These are phyloP conservation scores for Cystofilobasidium ferigula DNA, from an alignment of 768 basidiomycete species.

Conservation along the genomic window DNA sequence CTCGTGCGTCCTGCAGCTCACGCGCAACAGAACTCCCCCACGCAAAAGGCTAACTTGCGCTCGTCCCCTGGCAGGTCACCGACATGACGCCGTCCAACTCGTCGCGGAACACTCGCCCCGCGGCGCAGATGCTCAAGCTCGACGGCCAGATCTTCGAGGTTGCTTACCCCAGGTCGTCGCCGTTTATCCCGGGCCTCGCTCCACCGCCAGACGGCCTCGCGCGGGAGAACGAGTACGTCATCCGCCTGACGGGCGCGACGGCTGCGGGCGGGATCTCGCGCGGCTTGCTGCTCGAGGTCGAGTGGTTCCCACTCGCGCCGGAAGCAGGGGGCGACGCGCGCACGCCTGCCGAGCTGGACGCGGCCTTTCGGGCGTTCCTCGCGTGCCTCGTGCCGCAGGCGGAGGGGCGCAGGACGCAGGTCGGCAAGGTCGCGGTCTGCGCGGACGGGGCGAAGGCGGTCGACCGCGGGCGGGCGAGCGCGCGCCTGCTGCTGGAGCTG, in stretches of 20 bases:
- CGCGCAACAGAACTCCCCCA: not conserved
- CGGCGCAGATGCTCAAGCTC: conserved; percentile 7
- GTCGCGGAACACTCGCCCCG: not conserved
- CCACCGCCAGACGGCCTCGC: not conserved
- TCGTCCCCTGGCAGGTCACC: not conserved
- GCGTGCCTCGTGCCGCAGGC: not conserved
- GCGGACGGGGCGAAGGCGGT: not conserved
- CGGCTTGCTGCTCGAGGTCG: not conserved
- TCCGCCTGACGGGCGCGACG: not conserved
- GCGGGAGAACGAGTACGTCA: not conserved
- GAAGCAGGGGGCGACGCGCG: not conserved
- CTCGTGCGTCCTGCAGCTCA: not conserved
- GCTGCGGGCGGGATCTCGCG: not conserved
- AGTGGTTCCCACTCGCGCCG: not conserved
- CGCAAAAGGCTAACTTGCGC: not conserved
- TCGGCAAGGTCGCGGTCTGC: not conserved
- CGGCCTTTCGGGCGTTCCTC: not conserved
- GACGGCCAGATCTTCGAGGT: not conserved
- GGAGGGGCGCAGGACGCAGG: not conserved
- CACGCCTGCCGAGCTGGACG: not conserved
- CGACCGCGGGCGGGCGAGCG: not conserved
- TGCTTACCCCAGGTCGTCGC: not conserved
- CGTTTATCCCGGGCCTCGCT: not conserved
- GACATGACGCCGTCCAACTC: conserved; percentile 11
- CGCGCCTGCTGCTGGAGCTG: not conserved